Conservation (phyloP, 805 yeast genomes). For the Trichomonascus vanleenenianus region DNA sequence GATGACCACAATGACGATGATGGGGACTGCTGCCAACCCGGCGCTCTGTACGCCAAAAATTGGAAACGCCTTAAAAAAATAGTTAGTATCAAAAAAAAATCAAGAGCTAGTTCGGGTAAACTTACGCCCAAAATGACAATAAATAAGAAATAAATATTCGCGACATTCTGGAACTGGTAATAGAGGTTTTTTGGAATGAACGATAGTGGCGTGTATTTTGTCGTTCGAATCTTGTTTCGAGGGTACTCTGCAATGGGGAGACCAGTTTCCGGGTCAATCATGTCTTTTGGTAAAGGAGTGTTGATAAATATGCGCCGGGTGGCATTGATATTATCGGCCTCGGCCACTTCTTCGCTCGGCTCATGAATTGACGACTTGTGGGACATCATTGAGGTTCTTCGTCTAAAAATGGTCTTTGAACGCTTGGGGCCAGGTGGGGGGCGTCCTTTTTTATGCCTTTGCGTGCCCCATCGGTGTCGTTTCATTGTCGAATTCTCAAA, state of each 20-base stretch:
- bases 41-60: conserved; percentile 72
- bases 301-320: conserved; percentile 42
- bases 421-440: conserved; percentile 32
- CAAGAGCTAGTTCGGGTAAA: too few species aligned
- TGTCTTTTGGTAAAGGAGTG: conserved; percentile 40
- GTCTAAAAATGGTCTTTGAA: conserved; percentile 20
- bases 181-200: conserved; percentile 80
- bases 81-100: neutral
- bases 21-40: conserved; percentile 72
- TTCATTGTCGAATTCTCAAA: conserved; percentile 43
- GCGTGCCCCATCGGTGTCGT: conserved; percentile 88
- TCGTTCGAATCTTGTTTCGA: conserved; percentile 90
- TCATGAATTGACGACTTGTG: neutral
- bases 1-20: conserved; percentile 66
- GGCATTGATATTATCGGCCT: neutral
- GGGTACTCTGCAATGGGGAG: conserved; percentile 57
- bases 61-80: conserved; percentile 41
- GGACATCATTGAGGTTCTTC: neutral
- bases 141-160: conserved; percentile 80
- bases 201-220: conserved; percentile 88
- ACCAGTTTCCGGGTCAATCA: conserved; percentile 46
- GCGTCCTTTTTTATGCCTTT: conserved; percentile 62
- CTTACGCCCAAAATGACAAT: conserved; percentile 64
- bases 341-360: neutral
- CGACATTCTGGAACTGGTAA: conserved; percentile 80